phyloP scores from a whole-genome alignment of 2,329 filamentous ascomycete genomes.

The Colletotrichum siamense region DNA sequence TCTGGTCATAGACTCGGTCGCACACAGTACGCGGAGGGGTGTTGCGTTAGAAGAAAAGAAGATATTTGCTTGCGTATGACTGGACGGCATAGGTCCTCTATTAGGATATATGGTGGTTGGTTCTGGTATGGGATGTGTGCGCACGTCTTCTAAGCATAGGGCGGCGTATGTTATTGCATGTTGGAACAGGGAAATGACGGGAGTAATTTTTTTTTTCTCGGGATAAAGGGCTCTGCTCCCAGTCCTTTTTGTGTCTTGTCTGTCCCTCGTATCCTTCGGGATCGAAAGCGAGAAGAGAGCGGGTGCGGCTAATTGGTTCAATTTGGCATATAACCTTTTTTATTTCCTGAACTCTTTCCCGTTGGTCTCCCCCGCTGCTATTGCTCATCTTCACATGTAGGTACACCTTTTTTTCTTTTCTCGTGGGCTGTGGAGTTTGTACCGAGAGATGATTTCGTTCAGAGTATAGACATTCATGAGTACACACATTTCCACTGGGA shows the following conservation, averaged over 20 bases:
- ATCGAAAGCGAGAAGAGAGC: background rate
- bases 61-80: background rate
- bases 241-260: background rate
- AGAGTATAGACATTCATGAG: background rate
- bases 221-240: background rate
- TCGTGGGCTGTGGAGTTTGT: background rate
- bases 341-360: background rate
- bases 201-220: background rate
- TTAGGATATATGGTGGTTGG: background rate
- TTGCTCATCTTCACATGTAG: background rate
- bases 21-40: constrained; percentile 19
- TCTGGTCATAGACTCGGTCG: constrained; percentile 62
- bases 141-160: constrained; percentile 18
- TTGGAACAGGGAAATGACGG: constrained; percentile 6
- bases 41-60: background rate
- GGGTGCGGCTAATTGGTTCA: background rate
- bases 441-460: background rate
- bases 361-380: background rate
- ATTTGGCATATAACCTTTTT: constrained; percentile 6
- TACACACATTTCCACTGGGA: background rate
- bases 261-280: background rate
- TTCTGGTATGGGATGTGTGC: background rate
- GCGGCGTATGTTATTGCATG: constrained; percentile 17
- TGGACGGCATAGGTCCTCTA: background rate
- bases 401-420: background rate